Evolutionary conservation across 2,329 filamentous ascomycete species (phyloP), one percentile per base, ranked within the genome.

Genomic region (Aspergillus versicolor): DNA sequence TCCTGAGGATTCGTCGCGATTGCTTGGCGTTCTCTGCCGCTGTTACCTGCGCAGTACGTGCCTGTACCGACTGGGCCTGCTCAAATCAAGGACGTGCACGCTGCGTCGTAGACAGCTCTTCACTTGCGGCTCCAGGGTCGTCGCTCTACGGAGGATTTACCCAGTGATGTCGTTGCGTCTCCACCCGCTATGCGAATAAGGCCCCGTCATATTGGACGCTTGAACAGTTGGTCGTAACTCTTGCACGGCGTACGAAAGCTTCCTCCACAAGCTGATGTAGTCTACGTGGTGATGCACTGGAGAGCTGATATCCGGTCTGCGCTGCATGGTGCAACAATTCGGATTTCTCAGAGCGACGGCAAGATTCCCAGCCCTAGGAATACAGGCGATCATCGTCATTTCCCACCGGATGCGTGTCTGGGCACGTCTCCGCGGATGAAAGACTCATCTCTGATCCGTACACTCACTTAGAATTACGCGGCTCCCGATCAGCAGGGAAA

Each of bases 401-500:
- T 47, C 42, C 43, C 19, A 21, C 21, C 30, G 41, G n/a, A 50
- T 22, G 19, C 21, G 30, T n/a, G 21, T 17, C 32, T 27, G 30
- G 50, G 46, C 11, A 34, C 21, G 44, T 13, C n/a, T 38, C 32
- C 34, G 51, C 51, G 42, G 40, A 53, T 44, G 17, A 27, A 46
- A 46, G 15, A 37, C 13, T 37, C 5, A 37, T 37, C 34, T 37
- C 34, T 37, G 34, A n/a, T 15, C 44, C 15, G 27, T 17, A 12
- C 47, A 58, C 61, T 62, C 61, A 30, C 27, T 11, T 9, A 30
- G 27, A 30, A 30, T 65, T 63, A 63, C 63, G 63, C 63, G 62
- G 63, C 62, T 58, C 27, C 9, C 57, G 57, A 63, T 61, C 55
- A 63, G 58, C 60, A 60, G 30, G 54, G 56, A 48, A 58, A 61